These are phyloP conservation scores for Talaromyces amestolkiae DNA, from an alignment of 2,329 filamentous ascomycete genomes.

Conservation along the genomic window DNA sequence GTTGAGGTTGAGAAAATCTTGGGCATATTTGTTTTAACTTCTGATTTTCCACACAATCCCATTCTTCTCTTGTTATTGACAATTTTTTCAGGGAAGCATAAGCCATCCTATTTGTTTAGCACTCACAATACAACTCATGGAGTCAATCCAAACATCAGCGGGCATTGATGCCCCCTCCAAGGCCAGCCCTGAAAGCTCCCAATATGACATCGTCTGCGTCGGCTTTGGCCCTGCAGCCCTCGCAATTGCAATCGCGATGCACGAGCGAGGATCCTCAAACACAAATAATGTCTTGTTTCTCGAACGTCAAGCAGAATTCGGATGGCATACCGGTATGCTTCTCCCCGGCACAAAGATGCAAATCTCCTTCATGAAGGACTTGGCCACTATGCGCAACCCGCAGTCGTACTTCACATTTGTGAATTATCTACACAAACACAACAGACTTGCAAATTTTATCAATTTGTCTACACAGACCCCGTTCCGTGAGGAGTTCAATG, in stretches of 20 bases:
- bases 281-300: conserved; percentile 15
- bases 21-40: neutral
- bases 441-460: conserved; percentile 17
- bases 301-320: conserved; percentile 18
- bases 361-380: conserved; percentile 20
- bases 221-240: conserved; percentile 19
- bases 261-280: neutral
- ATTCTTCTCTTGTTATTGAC: neutral
- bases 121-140: neutral
- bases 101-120: neutral
- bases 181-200: conserved; percentile 5
- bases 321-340: conserved; percentile 20
- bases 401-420: conserved; percentile 19
- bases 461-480: conserved; percentile 20
- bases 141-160: neutral
- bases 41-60: no score
- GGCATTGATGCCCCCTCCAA: conserved; percentile 6
- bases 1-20: neutral
- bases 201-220: conserved; percentile 18
- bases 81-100: no score
- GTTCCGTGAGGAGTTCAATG: conserved; percentile 20
- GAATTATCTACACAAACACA: conserved; percentile 18
- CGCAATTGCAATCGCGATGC: conserved; percentile 19
- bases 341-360: conserved; percentile 20
- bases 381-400: conserved; percentile 20